Base-by-base conservation (phyloP, 768 basidiomycete species). In the Boletus huronensis region DNA sequence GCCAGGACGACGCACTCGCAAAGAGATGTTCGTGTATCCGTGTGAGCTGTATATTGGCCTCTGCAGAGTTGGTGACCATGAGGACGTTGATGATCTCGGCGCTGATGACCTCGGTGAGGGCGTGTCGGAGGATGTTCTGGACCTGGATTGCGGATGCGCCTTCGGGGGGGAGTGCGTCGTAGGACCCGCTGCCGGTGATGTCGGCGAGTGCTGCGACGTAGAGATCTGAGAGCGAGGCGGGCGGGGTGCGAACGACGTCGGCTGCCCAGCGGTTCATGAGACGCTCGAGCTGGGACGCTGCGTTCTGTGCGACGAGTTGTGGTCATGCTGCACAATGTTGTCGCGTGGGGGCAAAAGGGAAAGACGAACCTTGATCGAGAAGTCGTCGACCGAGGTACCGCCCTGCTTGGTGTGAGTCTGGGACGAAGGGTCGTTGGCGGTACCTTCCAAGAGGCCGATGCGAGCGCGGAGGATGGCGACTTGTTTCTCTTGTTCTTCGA, bases 11-110 rank as follows among this genome's bases (percentile, higher is more conserved):
- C 90, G 67, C 64, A 91, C 92, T 82, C 25, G 85, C 78, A 62
- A 94, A 93, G 49, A 94, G 81, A 61, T 93, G 88, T 67, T 93
- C 92, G 68, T 94, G 92, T 52, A 94, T 90, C 5, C 89, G 80
- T 23, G 90, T 87, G 45, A 94, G 75, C 67, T 93, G 90, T 56
- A 87, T 69, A 63, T 94, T 94, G 26, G 92, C 86, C 50, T 94
- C 92, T 42, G 77, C 79, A 8, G 88, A 90, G 65, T 90, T 91
- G 43, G 92, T 93, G 54, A 93, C 87, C 63, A 93, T 84, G 52
- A 93, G 79, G 60, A 87, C 88, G 66, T 94, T 94, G 65, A 94
- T 78, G 72, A 93, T 78, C 40, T 89, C 90, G 59, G 88, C 82
- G 19, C 84, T 84, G 66, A 79, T 74, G 16, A 83, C 78, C 65